These are phyloP conservation scores for Phytophthora foliorum DNA, from an alignment of 352 stramenopile species.

Conservation along the genomic window DNA sequence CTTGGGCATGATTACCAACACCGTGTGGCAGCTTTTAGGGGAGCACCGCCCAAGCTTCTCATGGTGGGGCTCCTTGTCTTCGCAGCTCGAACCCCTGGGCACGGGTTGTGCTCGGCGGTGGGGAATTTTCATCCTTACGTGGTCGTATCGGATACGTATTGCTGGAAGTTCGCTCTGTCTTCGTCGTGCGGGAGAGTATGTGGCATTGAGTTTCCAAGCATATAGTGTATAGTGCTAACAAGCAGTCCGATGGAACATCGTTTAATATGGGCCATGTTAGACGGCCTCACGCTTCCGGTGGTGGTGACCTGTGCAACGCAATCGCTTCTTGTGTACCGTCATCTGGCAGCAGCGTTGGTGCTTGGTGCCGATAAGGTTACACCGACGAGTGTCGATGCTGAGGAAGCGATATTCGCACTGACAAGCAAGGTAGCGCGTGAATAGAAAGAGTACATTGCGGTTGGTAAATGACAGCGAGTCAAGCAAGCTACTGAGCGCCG, in stretches of 20 bases:
- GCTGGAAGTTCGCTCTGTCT: not conserved
- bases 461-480: not conserved
- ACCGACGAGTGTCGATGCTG: too few relatives aligned
- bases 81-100: not conserved
- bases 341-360: too few relatives aligned
- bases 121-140: not conserved
- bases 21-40: conserved; percentile 21
- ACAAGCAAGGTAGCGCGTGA: too few relatives aligned
- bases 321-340: too few relatives aligned
- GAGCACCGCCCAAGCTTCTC: not conserved
- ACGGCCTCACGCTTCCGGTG: too few relatives aligned
- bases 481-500: conserved; percentile 1
- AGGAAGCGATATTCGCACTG: not conserved
- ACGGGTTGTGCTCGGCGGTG: conserved; percentile 4
- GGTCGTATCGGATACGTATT: not conserved
- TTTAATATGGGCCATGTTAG: too few relatives aligned
- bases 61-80: not conserved
- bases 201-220: too few relatives aligned
- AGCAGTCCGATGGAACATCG: too few relatives aligned
- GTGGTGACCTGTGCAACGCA: too few relatives aligned
- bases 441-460: too few relatives aligned
- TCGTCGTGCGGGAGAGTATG: not conserved
- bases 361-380: too few relatives aligned
- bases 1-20: conserved; percentile 24
- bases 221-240: too few relatives aligned